Percentiles rank a stretch among this genome's conserved stretches.
These are phyloP conservation scores for Malassezia caprae DNA, from an alignment of 1,284 basidiomycete species.

Conservation along the genomic window DNA sequence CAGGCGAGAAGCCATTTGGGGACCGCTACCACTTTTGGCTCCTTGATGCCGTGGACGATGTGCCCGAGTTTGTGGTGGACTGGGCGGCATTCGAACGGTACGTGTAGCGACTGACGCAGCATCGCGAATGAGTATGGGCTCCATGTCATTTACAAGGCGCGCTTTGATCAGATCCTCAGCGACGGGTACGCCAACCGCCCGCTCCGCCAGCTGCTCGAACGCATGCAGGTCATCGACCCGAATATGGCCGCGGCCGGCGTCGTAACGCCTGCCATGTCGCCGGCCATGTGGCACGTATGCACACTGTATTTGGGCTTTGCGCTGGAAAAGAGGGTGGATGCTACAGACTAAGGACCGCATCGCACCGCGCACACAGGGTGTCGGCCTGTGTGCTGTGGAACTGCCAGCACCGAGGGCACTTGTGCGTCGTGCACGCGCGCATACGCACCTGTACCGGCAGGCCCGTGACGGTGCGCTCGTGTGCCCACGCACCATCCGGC, in stretches of 20 bases:
- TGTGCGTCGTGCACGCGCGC: slow-evolving; percentile 21
- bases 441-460: slow-evolving; percentile 17
- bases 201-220: slow-evolving; percentile 25
- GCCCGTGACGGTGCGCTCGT: neutral
- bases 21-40: slow-evolving; percentile 90
- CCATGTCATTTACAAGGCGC: slow-evolving; percentile 64
- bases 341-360: neutral
- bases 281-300: slow-evolving; percentile 42
- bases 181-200: slow-evolving; percentile 20
- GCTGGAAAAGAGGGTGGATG: slow-evolving; percentile 29
- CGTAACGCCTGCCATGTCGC: slow-evolving; percentile 22
- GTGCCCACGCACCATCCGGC: neutral
- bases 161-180: slow-evolving; percentile 55
- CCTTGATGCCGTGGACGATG: slow-evolving; percentile 77
- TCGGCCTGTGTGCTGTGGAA: slow-evolving; percentile 13
- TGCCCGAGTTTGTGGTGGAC: slow-evolving; percentile 88
- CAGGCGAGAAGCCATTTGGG: slow-evolving; percentile 57
- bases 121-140: slow-evolving; percentile 75
- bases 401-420: slow-evolving; percentile 35
- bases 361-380: slow-evolving; percentile 16
- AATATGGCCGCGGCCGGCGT: slow-evolving; percentile 10
- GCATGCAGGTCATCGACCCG: slow-evolving; percentile 27
- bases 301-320: slow-evolving; percentile 35
- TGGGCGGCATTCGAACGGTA: slow-evolving; percentile 86
- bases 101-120: slow-evolving; percentile 50